Conservation (phyloP, 2,329 filamentous ascomycete genomes). For the Onygenales sp. region DNA sequence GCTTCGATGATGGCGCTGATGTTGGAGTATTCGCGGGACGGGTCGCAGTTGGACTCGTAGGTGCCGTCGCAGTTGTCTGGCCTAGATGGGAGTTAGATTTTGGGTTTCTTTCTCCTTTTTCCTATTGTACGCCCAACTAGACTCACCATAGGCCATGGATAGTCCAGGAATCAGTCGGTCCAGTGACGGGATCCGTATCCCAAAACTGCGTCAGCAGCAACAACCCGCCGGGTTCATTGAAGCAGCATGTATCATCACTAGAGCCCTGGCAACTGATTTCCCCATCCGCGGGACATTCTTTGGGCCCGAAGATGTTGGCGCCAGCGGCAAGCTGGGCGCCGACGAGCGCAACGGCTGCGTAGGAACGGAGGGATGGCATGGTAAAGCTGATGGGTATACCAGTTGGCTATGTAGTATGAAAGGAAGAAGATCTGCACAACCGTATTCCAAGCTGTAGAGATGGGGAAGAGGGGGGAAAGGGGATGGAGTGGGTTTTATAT, state of each 20-base stretch:
- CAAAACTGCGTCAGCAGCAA: slow-evolving; percentile 52
- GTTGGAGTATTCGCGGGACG: slow-evolving; percentile 45
- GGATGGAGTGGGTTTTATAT: too few relatives aligned
- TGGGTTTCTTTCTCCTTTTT: neutral
- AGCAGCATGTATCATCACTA: slow-evolving; percentile 46
- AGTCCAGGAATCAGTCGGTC: slow-evolving; percentile 49
- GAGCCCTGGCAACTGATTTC: slow-evolving; percentile 49
- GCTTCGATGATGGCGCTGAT: slow-evolving; percentile 46
- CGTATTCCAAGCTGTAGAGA: too few relatives aligned
- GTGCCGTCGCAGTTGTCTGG: slow-evolving; percentile 48
- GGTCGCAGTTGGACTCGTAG: slow-evolving; percentile 48
- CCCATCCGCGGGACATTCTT: slow-evolving; percentile 23
- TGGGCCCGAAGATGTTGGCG: slow-evolving; percentile 7
- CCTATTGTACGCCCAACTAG: neutral
- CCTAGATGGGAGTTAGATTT: slow-evolving; percentile 18
- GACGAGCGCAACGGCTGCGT: neutral
- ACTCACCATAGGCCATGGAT: slow-evolving; percentile 47
- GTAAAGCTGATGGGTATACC: too few relatives aligned
- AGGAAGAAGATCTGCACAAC: too few relatives aligned
- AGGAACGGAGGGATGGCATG: neutral
- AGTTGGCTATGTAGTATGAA: too few relatives aligned
- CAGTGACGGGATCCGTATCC: slow-evolving; percentile 46
- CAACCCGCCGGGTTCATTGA: slow-evolving; percentile 48
- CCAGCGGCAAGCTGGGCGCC: neutral
- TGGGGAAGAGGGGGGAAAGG: too few relatives aligned